These are phyloP conservation scores for Amanita fuliginea DNA, from an alignment of 768 basidiomycete genomes.

Conservation along the genomic window DNA sequence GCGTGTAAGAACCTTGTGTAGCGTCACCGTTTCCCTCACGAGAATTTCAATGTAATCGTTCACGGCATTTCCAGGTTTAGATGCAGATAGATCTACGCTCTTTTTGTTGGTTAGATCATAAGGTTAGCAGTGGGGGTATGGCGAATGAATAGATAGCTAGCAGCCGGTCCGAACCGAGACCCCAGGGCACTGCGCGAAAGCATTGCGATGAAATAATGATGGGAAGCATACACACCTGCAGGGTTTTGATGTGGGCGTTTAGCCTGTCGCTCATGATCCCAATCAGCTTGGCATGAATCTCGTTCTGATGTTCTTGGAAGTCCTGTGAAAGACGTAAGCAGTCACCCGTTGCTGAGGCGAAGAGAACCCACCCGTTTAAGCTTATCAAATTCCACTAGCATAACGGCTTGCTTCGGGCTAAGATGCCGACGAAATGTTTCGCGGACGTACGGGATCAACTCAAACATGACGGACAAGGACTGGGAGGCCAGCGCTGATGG, in stretches of 20 bases:
- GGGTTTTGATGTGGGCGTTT: slow-evolving; percentile 69
- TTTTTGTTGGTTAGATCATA: slow-evolving; percentile 18
- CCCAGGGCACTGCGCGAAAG: not conserved
- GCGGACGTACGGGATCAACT: slow-evolving; percentile 90
- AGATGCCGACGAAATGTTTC: slow-evolving; percentile 93
- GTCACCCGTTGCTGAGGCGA: slow-evolving; percentile 6
- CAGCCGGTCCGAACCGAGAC: not conserved
- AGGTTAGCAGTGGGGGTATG: no score
- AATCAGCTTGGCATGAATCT: slow-evolving; percentile 95
- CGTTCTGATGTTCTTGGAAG: slow-evolving; percentile 98
- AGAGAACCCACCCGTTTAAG: slow-evolving; percentile 69
- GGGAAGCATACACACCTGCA: slow-evolving; percentile 44
- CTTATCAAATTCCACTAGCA: slow-evolving; percentile 97
- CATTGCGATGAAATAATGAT: not conserved
- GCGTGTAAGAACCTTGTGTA: slow-evolving; percentile 92
- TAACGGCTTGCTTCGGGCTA: slow-evolving; percentile 89
- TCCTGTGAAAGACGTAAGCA: slow-evolving; percentile 39
- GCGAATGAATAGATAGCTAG: not conserved
- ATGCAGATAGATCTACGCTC: slow-evolving; percentile 70
- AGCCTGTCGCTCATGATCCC: slow-evolving; percentile 97
- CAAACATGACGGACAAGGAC: slow-evolving; percentile 87
- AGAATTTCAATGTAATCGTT: slow-evolving; percentile 91
- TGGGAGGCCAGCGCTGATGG: slow-evolving; percentile 84
- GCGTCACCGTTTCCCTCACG: slow-evolving; percentile 88
- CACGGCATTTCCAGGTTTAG: slow-evolving; percentile 47